A percentile compares a stretch with the other conserved stretches of the same genome.
Conservation (phyloP, 2,329 filamentous ascomycete species). For the Byssochlamys sp. region DNA sequence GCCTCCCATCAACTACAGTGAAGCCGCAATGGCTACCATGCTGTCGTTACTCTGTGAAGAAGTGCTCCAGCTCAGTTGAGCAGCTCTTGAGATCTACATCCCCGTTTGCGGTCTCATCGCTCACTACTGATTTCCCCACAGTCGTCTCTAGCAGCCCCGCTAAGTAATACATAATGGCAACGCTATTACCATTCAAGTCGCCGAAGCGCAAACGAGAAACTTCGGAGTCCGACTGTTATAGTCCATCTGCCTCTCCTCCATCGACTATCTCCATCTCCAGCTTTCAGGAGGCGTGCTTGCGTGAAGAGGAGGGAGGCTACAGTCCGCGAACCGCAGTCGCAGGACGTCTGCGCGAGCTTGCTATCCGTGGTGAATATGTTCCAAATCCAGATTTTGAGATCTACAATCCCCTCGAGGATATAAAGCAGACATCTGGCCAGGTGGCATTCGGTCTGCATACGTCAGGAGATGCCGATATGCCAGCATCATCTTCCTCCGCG, state of each 20-base stretch:
- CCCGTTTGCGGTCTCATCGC: background rate
- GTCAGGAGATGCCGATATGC: conserved; percentile 10
- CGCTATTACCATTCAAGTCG: conserved; percentile 18
- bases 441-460: conserved; percentile 8
- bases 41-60: background rate
- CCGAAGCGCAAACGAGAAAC: conserved; percentile 28
- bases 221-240: conserved; percentile 21
- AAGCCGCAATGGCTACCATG: background rate
- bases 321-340: conserved; percentile 33
- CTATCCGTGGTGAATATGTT: conserved; percentile 24
- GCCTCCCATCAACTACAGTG: background rate
- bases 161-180: conserved; percentile 17
- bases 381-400: conserved; percentile 10
- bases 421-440: conserved; percentile 5
- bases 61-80: background rate
- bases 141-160: conserved; percentile 13
- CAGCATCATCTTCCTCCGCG: conserved; percentile 9
- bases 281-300: conserved; percentile 20
- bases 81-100: background rate
- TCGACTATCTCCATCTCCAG: conserved; percentile 23
- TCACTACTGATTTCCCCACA: background rate
- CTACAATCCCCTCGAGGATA: conserved; percentile 6
- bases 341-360: conserved; percentile 31
- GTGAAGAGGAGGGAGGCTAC: conserved; percentile 24
- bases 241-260: conserved; percentile 22